Base-by-base conservation (phyloP, 352 stramenopile species). In the Phytophthora cactorum region DNA sequence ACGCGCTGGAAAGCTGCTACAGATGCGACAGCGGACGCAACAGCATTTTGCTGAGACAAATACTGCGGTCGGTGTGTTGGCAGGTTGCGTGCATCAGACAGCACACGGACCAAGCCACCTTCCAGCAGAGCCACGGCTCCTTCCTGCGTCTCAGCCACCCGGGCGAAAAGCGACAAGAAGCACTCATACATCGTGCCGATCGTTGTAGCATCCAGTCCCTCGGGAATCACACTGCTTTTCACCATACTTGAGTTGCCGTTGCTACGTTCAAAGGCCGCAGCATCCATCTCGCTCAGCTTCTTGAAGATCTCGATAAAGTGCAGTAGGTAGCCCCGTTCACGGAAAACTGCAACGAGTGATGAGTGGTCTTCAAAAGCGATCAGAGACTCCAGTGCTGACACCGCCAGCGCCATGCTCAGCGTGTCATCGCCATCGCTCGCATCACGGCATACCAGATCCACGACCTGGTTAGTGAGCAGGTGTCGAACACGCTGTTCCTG, bases 121-220 rank as follows among this genome's bases (percentile, higher is more conserved):
- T 94, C 84, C 8, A 96, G 49, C 17, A 96, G 53, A 28, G 82
- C 82, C 28, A 91, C 56, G 0, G 88, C 86, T 39, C 88, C 88
- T 52, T 92, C 82, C 28, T 79, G 77, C 29, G 77, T 86, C 31
- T 78, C 71, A 17, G 83, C 83, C 12, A 94, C 69, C 9, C 84
- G 82, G 1, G 77, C 72, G 34, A 94, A 93, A 17, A 96, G 81
- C 52, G 88, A 96, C 47, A 96, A 67, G 27, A 94, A 91, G 46
- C 83, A 91, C 64, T 92, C 83, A 73, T 93, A 91, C 66, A 94
- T 90, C 0, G 86, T 89, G 41, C 84, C 84, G 61, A 93, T 86
- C 10, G 86, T 92, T 22, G 81, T 77, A 2, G 77, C 59, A 61
- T 92, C 86, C 50, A 93, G 77, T 25, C 78, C 82, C 3, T 66